Evolutionary conservation across 2,329 filamentous ascomycete genomes (phyloP).

Genomic region (Tolypocladium ophioglossoides): DNA sequence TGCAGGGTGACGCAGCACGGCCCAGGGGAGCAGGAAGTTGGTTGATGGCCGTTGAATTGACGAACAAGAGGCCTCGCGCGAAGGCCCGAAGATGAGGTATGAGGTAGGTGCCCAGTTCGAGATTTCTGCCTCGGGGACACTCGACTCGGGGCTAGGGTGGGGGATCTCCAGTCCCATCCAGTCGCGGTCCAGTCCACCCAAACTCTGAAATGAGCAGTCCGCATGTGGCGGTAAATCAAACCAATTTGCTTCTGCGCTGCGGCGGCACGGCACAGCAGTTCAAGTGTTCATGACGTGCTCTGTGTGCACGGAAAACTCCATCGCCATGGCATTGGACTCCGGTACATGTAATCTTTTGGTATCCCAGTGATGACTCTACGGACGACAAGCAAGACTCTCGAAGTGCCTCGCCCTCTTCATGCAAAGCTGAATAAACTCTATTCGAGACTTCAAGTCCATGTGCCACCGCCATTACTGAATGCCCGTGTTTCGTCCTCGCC

Average conservation of each 20-base stretch:
- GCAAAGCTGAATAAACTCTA: background rate
- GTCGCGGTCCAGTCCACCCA: background rate
- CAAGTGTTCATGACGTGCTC: background rate
- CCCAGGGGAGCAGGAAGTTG: background rate
- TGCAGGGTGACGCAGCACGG: background rate
- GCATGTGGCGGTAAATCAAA: background rate
- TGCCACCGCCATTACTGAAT: background rate
- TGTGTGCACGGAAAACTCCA: background rate
- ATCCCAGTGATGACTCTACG: background rate
- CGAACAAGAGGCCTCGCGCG: background rate
- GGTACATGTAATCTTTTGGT: background rate
- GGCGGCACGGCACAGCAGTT: background rate
- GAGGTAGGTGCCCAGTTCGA: background rate
- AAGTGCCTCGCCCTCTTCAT: background rate
- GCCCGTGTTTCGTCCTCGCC: slow-evolving; percentile 7
- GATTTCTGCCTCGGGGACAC: background rate
- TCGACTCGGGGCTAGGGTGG: background rate
- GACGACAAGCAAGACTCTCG: background rate
- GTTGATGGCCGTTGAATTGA: background rate
- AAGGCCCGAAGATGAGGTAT: background rate
- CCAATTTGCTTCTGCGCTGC: background rate
- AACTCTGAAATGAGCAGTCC: background rate
- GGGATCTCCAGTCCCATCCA: background rate
- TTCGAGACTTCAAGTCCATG: background rate
- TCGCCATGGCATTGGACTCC: background rate